Evolutionary conservation across 352 stramenopile genomes (phyloP), one percentile per base, ranked within the genome.

Genomic region (Hyaloperonospora brassicae): DNA sequence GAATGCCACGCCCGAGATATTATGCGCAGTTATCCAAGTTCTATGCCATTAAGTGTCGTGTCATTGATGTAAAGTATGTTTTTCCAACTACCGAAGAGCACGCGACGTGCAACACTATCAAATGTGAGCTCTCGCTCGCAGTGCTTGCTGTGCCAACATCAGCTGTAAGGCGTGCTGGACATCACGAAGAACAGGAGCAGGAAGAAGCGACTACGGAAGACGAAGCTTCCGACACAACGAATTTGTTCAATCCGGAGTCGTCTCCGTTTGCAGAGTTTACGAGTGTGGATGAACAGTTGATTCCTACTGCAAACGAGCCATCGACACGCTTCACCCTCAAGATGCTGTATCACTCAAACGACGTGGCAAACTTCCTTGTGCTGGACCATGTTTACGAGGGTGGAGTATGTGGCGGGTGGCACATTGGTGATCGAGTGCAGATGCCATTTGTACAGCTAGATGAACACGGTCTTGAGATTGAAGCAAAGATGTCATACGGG

Each of bases 361-460:
- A 93, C 43, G 65, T 87, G 9, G 75, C 84, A 4, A 92, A 93
- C 44, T 95, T 94, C 44, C 46, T 95, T 24, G 68, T 95, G 25
- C 59, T 94, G n/a, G 76, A 92, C 49, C 79, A 93, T 48, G 59
- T 76, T 6, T 94, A 86, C 42, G 82, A 92, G 39, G 84, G 62
- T 42, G 84, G 84, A 13, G 75, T 95, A n/a, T 76, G 69, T n/a
- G 70, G 68, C 10, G 66, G 68, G 9, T 93, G 83, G 80, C 55
- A 64, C n/a, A 51, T 85, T 7, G 79, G 79, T 10, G 79, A 94
- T 49, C 70, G 76, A 5, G 71, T 95, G 13, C 72, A 84, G 47
- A 87, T 86, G 66, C 78, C 81, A 9, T 85, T 79, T 52, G 73
- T 90, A 24, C 68, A 84, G 40, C 41, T 92, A 12, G 69, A 91